A percentile compares a stretch with the other conserved stretches of the same genome.
phyloP scores from a whole-genome alignment of 306 rosid species.

The Vigna hirtella region DNA sequence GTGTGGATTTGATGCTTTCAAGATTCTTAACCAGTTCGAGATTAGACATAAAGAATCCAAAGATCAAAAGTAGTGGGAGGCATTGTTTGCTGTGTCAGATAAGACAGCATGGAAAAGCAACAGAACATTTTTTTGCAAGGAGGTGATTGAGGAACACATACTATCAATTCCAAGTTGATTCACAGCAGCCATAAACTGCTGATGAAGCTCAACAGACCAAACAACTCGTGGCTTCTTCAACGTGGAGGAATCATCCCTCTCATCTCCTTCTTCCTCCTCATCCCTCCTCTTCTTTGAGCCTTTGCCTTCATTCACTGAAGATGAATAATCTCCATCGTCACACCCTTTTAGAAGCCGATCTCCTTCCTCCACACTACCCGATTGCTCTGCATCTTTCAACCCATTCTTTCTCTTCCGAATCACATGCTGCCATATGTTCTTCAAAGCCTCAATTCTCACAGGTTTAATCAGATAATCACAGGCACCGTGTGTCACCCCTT shows the following conservation, averaged over 20 bases:
- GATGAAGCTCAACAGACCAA: slow-evolving; percentile 99
- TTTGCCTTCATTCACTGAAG: slow-evolving; percentile 90
- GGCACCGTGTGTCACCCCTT: slow-evolving; percentile 98
- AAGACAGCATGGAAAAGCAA: slow-evolving; percentile 27
- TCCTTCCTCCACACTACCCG: slow-evolving; percentile 79
- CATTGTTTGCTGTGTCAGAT: slow-evolving; percentile 1
- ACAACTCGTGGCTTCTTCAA: slow-evolving; percentile 92
- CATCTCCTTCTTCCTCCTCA: slow-evolving; percentile 85
- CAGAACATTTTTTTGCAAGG: slow-evolving; percentile 37
- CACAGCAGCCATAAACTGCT: slow-evolving; percentile 95
- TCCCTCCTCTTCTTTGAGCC: slow-evolving; percentile 81
- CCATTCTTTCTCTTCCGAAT: slow-evolving; percentile 84
- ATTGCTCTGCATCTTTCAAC: slow-evolving; percentile 79
- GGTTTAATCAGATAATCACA: slow-evolving; percentile 97
- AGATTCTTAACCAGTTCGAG: neutral
- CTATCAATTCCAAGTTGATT: slow-evolving; percentile 96
- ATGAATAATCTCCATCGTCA: slow-evolving; percentile 88
- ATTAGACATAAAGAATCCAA: slow-evolving; percentile 18
- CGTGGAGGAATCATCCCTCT: slow-evolving; percentile 87
- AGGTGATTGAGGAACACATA: slow-evolving; percentile 53
- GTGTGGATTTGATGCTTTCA: slow-evolving; percentile 10
- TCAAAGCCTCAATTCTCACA: slow-evolving; percentile 88
- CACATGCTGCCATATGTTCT: slow-evolving; percentile 99
- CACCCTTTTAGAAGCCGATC: slow-evolving; percentile 72
- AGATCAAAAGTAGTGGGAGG: neutral